These are phyloP conservation scores for Eragrostis tef DNA, from an alignment of 202 grass and related monocot genomes.

Conservation along the genomic window DNA sequence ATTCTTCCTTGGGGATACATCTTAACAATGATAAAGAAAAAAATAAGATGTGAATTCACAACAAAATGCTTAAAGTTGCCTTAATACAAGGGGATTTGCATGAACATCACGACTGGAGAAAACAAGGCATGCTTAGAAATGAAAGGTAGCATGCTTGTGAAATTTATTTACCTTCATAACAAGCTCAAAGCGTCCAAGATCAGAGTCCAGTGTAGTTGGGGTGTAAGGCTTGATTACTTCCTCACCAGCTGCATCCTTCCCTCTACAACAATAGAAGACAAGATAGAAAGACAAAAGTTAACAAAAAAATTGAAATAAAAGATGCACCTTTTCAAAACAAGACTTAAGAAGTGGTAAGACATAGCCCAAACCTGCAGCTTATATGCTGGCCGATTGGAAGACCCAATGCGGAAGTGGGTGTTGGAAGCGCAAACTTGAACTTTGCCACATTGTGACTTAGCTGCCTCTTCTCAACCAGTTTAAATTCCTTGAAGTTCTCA, in stretches of 20 bases:
- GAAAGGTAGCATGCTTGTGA: not conserved
- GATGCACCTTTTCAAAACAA: not conserved
- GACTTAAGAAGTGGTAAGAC: constrained; percentile 22
- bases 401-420: constrained; percentile 73
- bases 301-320: not conserved
- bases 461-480: constrained; percentile 77
- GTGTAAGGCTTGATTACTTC: constrained; percentile 97
- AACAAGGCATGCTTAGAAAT: not conserved
- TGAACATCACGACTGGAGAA: constrained; percentile 4
- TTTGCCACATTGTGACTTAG: constrained; percentile 79
- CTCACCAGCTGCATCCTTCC: constrained; percentile 71
- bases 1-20: constrained; percentile 99
- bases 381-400: constrained; percentile 92
- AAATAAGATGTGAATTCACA: constrained; percentile 24
- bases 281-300: not conserved
- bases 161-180: constrained; percentile 74
- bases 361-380: constrained; percentile 70
- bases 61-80: not conserved
- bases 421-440: constrained; percentile 73
- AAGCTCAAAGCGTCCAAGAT: constrained; percentile 84
- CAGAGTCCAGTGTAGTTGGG: constrained; percentile 86
- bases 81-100: not conserved
- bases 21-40: constrained; percentile 42
- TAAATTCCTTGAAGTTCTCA: constrained; percentile 79
- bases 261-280: constrained; percentile 49